Base-by-base conservation (phyloP, 257 asterid genomes). In the Solanum chilense region DNA sequence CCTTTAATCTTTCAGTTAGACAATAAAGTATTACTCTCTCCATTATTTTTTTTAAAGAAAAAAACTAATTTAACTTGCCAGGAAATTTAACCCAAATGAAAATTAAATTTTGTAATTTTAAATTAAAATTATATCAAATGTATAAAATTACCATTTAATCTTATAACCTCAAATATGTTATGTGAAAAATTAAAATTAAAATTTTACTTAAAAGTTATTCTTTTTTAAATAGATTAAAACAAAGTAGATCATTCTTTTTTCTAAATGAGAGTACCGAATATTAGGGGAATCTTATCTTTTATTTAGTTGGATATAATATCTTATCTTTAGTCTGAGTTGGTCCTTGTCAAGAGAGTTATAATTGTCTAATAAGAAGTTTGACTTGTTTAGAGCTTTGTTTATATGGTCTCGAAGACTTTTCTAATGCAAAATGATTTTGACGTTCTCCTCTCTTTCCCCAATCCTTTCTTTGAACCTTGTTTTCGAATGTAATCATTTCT, bases 131-230 rank as follows among this genome's bases (percentile, higher is more conserved):
- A 33, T 33, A 33, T 33, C 35, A 33, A 33, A 33, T 33, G 35
- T 33, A 33, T 33, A 33, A 33, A 33, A 33, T 33, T 33, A 33
- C 0, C 5, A 33, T 33, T 4, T 33, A 33, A 33, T 33, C 35
- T 33, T 33, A 0, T 33, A 0, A 1, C 35, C 35, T 33, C 35
- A 33, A 33, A 33, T 3, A 33, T 33, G 1, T 33, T 0, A 4
- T 5, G 35, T 33, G 1, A 33, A 33, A 33, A 3, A 33, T 0
- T 33, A 0, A 4, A 33, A 33, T 33, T 33, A 33, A 33, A 33
- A 33, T 33, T 33, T 4, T 33, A 33, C 1, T 33, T 33, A 4
- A 4, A 33, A 4, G 0, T 33, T 33, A 33, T 33, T 33, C 5
- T 33, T 33, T 4, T 33, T 33, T 5, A 33, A 33, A 33, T 33